phyloP scores from a whole-genome alignment of 768 basidiomycete genomes.

The Gymnopilus junonius region DNA sequence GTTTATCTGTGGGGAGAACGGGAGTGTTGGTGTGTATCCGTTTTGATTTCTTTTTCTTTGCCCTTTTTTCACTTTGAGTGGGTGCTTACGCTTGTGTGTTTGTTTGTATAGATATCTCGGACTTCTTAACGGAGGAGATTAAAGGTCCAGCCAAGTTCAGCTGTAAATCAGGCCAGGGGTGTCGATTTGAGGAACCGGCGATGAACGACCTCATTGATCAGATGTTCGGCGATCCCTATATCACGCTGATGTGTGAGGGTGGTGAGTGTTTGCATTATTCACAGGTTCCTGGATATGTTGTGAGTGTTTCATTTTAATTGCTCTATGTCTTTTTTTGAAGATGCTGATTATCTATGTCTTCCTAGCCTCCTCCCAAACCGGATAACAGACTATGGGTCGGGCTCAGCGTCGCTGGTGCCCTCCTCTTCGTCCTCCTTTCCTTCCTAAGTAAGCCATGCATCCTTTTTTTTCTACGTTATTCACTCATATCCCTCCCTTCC shows the following conservation, averaged over 20 bases:
- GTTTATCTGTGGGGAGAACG: conserved; percentile 95
- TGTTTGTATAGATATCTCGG: conserved; percentile 75
- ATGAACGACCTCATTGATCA: conserved; percentile 96
- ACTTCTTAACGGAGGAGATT: conserved; percentile 90
- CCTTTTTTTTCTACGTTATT: background rate
- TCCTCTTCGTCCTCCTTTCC: conserved; percentile 70
- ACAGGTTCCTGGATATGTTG: conserved; percentile 68
- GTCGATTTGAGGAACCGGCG: conserved; percentile 92
- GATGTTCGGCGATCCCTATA: conserved; percentile 91
- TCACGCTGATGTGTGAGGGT: conserved; percentile 83
- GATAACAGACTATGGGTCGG: conserved; percentile 85
- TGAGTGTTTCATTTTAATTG: conserved; percentile 3
- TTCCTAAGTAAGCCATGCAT: conserved; percentile 52
- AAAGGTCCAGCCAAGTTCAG: conserved; percentile 89
- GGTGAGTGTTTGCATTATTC: conserved; percentile 96
- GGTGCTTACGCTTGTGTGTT: background rate
- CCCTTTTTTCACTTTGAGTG: no score
- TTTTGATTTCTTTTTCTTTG: background rate
- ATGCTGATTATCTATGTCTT: background rate
- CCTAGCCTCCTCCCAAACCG: conserved; percentile 76
- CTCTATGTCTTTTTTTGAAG: no score
- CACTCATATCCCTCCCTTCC: background rate
- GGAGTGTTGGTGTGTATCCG: conserved; percentile 79
- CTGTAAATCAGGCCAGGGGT: conserved; percentile 73
- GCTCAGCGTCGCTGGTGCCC: conserved; percentile 80